Conservation (phyloP, 805 yeast species). For the Wickerhamiella bombiphila region DNA sequence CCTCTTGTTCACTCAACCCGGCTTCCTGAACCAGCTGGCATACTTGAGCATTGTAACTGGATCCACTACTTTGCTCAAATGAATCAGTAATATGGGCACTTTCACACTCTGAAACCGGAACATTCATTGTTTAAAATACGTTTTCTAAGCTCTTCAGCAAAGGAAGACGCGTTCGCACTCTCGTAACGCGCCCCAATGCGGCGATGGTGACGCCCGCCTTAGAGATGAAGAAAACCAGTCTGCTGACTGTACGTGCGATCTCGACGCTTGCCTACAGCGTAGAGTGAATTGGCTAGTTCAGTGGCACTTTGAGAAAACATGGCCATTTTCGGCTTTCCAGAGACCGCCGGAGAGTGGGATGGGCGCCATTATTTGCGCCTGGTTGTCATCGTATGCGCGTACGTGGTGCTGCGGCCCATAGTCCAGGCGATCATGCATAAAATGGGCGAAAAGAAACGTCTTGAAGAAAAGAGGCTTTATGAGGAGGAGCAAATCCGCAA, state of each 20-base stretch:
- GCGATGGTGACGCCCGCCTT: no score
- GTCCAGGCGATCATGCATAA: slow-evolving; percentile 19
- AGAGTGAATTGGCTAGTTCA: no score
- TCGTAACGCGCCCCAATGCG: no score
- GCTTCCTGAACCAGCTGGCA: slow-evolving; percentile 2
- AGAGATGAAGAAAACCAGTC: no score
- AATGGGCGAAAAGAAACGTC: slow-evolving; percentile 17
- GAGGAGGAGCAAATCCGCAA: slow-evolving; percentile 18
- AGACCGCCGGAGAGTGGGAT: slow-evolving; percentile 17
- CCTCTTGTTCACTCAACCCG: slow-evolving; percentile 4
- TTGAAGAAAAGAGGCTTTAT: slow-evolving; percentile 14
- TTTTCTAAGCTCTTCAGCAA: no score
- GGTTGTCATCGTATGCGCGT: slow-evolving; percentile 19
- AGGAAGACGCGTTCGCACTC: no score
- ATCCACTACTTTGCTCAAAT: no score
- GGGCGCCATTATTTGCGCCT: slow-evolving; percentile 22
- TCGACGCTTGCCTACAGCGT: no score
- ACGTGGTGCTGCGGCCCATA: slow-evolving; percentile 21
- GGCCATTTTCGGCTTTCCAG: slow-evolving; percentile 22
- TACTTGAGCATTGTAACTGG: not conserved
- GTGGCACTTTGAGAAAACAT: slow-evolving; percentile 9
- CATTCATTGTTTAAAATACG: no score
- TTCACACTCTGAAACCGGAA: no score
- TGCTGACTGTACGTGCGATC: no score
- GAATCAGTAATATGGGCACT: no score